These are phyloP conservation scores for Aspergillus sp. DNA, from an alignment of 2,329 filamentous ascomycete genomes.

Conservation along the genomic window DNA sequence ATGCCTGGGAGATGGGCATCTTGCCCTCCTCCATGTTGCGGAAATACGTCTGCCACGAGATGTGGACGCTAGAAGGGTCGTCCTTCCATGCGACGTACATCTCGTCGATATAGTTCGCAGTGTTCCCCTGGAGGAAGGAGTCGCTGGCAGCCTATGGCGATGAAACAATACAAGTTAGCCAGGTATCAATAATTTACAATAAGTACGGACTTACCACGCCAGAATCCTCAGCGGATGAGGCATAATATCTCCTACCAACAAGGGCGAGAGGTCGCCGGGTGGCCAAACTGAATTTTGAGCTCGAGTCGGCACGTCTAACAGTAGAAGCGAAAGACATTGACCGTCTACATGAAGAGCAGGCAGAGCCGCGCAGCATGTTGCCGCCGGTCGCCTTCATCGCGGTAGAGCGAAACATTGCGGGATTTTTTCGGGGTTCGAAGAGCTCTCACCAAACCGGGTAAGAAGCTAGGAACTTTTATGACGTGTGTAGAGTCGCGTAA, in stretches of 20 bases:
- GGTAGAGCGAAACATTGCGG: conserved; percentile 41
- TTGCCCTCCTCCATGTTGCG: conserved; percentile 98
- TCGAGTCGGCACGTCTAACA: conserved; percentile 29
- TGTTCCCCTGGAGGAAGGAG: conserved; percentile 94
- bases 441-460: neutral
- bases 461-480: conserved; percentile 7
- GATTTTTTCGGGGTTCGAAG: conserved; percentile 26
- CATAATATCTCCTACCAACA: conserved; percentile 55
- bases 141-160: conserved; percentile 77
- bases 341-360: conserved; percentile 33
- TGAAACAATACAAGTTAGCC: conserved; percentile 24
- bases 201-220: conserved; percentile 55
- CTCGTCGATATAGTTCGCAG: conserved; percentile 98
- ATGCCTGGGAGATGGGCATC: conserved; percentile 96
- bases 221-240: conserved; percentile 51
- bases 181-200: neutral
- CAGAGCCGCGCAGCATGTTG: conserved; percentile 37
- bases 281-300: conserved; percentile 37
- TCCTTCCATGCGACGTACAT: conserved; percentile 99
- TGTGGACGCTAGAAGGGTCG: conserved; percentile 88
- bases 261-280: conserved; percentile 45
- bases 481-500: conserved; percentile 3
- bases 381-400: conserved; percentile 42
- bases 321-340: conserved; percentile 35
- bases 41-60: conserved; percentile 99